phyloP scores from a whole-genome alignment of 2,329 filamentous ascomycete species.

The Talaromyces sp. region DNA sequence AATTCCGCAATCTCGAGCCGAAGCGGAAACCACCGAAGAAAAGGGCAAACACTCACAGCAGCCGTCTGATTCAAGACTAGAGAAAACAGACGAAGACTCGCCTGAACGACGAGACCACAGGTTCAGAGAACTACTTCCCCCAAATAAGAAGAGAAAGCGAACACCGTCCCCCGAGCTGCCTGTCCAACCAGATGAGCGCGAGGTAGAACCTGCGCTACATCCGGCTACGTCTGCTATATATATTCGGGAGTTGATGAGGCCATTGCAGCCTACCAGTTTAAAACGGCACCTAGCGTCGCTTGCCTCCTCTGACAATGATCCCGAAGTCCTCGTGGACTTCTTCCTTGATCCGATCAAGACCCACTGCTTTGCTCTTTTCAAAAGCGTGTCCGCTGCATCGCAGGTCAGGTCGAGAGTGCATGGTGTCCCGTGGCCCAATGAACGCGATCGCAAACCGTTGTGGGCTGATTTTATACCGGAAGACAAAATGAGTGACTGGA shows the following conservation, averaged over 20 bases:
- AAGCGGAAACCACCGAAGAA: not conserved
- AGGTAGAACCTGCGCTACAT: slow-evolving; percentile 57
- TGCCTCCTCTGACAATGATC: slow-evolving; percentile 54
- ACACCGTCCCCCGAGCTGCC: slow-evolving; percentile 22
- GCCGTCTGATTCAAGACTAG: not conserved
- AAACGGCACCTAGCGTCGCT: slow-evolving; percentile 64
- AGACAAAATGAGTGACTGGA: slow-evolving; percentile 67
- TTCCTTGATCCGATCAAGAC: slow-evolving; percentile 82
- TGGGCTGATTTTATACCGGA: slow-evolving; percentile 88
- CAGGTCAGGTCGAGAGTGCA: slow-evolving; percentile 73
- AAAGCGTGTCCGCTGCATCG: slow-evolving; percentile 63
- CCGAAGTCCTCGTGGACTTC: slow-evolving; percentile 59
- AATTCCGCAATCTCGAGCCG: not conserved
- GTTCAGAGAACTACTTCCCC: slow-evolving; percentile 45
- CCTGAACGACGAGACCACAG: slow-evolving; percentile 35
- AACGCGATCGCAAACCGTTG: slow-evolving; percentile 74
- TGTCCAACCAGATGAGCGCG: slow-evolving; percentile 31
- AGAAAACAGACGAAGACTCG: not conserved
- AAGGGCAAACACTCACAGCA: not conserved
- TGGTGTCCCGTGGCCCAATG: slow-evolving; percentile 76
- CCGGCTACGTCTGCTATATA: slow-evolving; percentile 73
- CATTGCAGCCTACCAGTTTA: slow-evolving; percentile 64
- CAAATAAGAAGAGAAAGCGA: slow-evolving; percentile 19
- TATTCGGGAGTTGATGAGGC: slow-evolving; percentile 85
- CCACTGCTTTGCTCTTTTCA: slow-evolving; percentile 77